These are phyloP conservation scores for Podospora tetraspora DNA, from an alignment of 495 filamentous ascomycete species.

Conservation along the genomic window DNA sequence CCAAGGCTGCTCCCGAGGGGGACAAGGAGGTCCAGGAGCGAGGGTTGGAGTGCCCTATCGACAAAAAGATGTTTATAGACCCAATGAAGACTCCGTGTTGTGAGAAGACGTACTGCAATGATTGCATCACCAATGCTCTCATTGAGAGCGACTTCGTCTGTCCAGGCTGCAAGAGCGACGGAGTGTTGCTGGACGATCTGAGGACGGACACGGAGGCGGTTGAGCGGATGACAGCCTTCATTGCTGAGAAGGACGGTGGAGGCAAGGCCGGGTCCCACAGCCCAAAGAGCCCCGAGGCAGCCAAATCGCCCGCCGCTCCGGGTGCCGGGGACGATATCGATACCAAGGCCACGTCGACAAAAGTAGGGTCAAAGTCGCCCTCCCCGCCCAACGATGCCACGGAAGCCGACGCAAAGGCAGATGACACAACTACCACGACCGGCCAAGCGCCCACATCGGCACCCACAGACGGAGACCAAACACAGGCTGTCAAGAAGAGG, in stretches of 20 bases:
- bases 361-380: conserved; percentile 36
- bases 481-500: conserved; percentile 63
- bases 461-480: conserved; percentile 33
- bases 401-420: conserved; percentile 1
- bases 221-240: conserved; percentile 71
- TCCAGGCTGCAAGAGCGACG: conserved; percentile 82
- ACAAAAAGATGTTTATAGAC: conserved; percentile 93
- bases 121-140: conserved; percentile 96
- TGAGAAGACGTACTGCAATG: conserved; percentile 94
- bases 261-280: conserved; percentile 40
- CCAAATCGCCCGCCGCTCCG: conserved; percentile 26
- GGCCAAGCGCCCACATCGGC: conserved; percentile 15
- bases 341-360: conserved; percentile 21
- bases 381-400: conserved; percentile 25
- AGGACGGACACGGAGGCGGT: conserved; percentile 69
- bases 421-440: conserved; percentile 8
- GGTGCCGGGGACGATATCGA: conserved; percentile 18
- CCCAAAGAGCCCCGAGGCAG: conserved; percentile 26
- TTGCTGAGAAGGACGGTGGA: conserved; percentile 62
- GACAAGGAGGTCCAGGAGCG: conserved; percentile 75
- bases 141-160: conserved; percentile 97
- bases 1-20: conserved; percentile 61
- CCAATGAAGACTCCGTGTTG: conserved; percentile 98
- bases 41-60: conserved; percentile 88
- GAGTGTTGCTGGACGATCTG: conserved; percentile 89